phyloP scores from a whole-genome alignment of 192 early-diverging fungal genomes.

The Gaertneriomyces semiglobifer region DNA sequence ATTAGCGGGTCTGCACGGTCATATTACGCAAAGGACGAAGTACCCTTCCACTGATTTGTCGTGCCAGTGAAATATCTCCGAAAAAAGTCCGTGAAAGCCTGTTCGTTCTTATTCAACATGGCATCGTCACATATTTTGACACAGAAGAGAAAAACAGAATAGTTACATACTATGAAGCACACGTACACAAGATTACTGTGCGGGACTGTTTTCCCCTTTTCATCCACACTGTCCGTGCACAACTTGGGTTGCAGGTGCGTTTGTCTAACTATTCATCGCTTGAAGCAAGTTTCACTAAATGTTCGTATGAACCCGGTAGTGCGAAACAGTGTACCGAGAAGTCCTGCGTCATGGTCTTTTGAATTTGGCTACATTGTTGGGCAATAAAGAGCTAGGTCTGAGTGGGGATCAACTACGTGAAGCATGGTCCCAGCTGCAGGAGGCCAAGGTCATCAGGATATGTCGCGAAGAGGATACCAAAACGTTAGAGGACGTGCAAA shows the following conservation, averaged over 20 bases:
- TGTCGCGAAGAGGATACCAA: constrained; percentile 30
- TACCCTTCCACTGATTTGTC: constrained; percentile 51
- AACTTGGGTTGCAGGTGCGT: constrained; percentile 28
- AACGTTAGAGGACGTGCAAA: constrained; percentile 25
- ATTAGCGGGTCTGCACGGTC: constrained; percentile 46
- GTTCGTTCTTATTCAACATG: constrained; percentile 84
- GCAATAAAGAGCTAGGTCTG: constrained; percentile 1
- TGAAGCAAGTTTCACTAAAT: neutral
- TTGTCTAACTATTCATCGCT: constrained; percentile 7
- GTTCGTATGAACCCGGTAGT: neutral
- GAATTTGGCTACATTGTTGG: constrained; percentile 11
- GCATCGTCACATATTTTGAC: constrained; percentile 69
- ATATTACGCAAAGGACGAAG: constrained; percentile 67
- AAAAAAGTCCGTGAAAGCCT: constrained; percentile 68
- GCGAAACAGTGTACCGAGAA: constrained; percentile 7
- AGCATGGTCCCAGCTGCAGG: constrained; percentile 24
- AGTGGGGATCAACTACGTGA: constrained; percentile 20
- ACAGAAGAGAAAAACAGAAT: constrained; percentile 54
- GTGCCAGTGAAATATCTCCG: constrained; percentile 44
- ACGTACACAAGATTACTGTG: constrained; percentile 54
- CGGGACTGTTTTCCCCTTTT: constrained; percentile 41
- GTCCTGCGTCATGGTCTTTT: constrained; percentile 35
- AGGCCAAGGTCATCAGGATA: constrained; percentile 24
- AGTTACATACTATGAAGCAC: constrained; percentile 67
- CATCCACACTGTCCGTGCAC: constrained; percentile 14